These are phyloP conservation scores for Miscanthus lutarioriparius DNA, from an alignment of 176 grass and related monocot genomes.

Conservation along the genomic window DNA sequence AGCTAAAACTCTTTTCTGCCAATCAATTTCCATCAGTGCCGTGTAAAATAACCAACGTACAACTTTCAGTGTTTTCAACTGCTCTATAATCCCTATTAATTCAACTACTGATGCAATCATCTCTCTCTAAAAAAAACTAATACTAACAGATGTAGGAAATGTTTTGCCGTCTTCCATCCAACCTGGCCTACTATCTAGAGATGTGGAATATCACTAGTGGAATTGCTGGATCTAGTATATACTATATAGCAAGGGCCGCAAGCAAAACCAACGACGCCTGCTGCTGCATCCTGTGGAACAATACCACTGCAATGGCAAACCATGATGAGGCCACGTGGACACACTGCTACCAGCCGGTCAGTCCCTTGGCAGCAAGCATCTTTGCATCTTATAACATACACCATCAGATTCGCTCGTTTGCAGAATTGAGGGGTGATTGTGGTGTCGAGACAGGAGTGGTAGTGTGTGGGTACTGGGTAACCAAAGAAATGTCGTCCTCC, in stretches of 20 bases:
- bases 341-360: neutral
- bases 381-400: neutral
- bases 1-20: constrained; percentile 34
- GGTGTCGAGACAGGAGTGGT: neutral
- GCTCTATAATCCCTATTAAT: neutral
- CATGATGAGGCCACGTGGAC: constrained; percentile 1
- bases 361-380: neutral
- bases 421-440: neutral
- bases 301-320: neutral
- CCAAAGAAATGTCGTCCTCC: neutral
- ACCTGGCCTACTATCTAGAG: neutral
- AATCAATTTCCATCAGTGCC: constrained; percentile 7
- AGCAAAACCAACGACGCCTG: neutral
- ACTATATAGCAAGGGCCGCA: neutral
- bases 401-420: neutral
- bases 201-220: neutral
- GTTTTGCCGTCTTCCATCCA: constrained; percentile 19
- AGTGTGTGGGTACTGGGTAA: neutral
- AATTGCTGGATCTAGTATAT: neutral
- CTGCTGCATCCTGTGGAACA: constrained; percentile 6
- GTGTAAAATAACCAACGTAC: constrained; percentile 22
- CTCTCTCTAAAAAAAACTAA: neutral
- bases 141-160: constrained; percentile 1
- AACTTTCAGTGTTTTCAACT: constrained; percentile 30
- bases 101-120: neutral